Base-by-base conservation (phyloP, 345 rosid species). In the Erucastrum elatum region DNA sequence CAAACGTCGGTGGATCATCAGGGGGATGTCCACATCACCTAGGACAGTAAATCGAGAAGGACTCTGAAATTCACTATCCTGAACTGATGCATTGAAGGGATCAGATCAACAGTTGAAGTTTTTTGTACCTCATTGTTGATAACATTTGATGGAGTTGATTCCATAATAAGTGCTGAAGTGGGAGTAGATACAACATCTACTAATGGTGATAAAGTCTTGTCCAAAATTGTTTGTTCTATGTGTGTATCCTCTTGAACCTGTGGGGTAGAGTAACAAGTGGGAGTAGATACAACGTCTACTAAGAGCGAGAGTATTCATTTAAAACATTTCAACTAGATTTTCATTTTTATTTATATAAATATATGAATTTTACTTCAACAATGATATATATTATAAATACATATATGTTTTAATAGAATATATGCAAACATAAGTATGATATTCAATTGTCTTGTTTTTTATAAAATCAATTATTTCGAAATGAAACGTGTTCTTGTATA, bases 71-170 rank as follows among this genome's bases (percentile, higher is more conserved):
- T 1, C 53, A 46, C 15, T 46, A 3, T 12, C 53, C 16, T 46
- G 53, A 46, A 1, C 15, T 4, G 53, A 46, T 12, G 15, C 4
- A 6, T 46, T 46, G 15, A 46, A 46, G 53, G 15, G 53, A 46
- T 46, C 53, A 46, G 21, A 46, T 4, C 12, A 2, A 21, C 2
- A 6, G 41, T 85, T 86, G 41, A 44, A 12, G n/a, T 3, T 44
- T 44, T 44, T 44, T 44, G 51, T 5, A 44, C 51, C n/a, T 10
- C 51, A 21, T 21, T 41, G 49, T 41, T 41, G 49, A 41, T 41
- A 41, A 41, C 11, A 4, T 41, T 41, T 41, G 49, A 0, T 41
- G 13, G n/a, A 41, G 49, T 10, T 2, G 4, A 10, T 41, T 41
- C 49, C 49, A 41, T 41, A 41, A 10, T 41, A 41, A 4, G 13